phyloP scores from a whole-genome alignment of 108 stramenopile species.

The Fragilaria crotonensis region DNA sequence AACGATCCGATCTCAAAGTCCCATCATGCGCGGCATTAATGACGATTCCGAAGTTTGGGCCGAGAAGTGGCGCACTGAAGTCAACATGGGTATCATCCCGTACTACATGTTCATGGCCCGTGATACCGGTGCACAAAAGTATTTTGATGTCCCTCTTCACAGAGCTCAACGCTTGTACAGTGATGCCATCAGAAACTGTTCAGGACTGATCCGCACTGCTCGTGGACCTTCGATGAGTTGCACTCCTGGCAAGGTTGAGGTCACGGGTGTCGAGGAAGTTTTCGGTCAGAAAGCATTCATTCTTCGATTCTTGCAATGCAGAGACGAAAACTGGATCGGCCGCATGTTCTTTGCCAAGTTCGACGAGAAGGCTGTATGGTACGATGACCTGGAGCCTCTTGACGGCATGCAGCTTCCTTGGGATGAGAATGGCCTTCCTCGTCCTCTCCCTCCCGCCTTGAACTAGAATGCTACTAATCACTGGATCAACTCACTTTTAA shows the following conservation, averaged over 20 bases:
- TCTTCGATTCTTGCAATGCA: constrained; percentile 51
- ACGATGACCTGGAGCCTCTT: constrained; percentile 45
- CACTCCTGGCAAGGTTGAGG: constrained; percentile 57
- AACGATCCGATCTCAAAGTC: constrained; percentile 51
- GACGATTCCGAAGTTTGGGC: constrained; percentile 53
- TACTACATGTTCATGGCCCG: constrained; percentile 68
- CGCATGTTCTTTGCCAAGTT: constrained; percentile 54
- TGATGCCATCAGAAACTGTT: constrained; percentile 36
- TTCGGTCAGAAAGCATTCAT: constrained; percentile 46
- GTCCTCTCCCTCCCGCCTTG: constrained; percentile 13
- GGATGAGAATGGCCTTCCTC: constrained; percentile 37
- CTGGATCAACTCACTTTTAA: no score
- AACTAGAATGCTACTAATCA: constrained; percentile 10
- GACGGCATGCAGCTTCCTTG: constrained; percentile 39
- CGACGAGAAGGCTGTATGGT: constrained; percentile 48
- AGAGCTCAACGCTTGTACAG: constrained; percentile 41
- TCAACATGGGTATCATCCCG: constrained; percentile 46
- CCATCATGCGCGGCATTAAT: constrained; percentile 54
- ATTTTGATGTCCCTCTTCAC: constrained; percentile 50
- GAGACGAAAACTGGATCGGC: constrained; percentile 48
- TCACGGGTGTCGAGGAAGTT: constrained; percentile 45
- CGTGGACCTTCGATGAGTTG: constrained; percentile 60
- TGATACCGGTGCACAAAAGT: constrained; percentile 53
- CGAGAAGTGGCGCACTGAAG: constrained; percentile 44
- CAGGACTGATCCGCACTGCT: constrained; percentile 51